Percentiles rank a stretch among this genome's conserved stretches.
phyloP scores from a whole-genome alignment of 371 early-diverging fungal species.

The Parasitella parasitica region DNA sequence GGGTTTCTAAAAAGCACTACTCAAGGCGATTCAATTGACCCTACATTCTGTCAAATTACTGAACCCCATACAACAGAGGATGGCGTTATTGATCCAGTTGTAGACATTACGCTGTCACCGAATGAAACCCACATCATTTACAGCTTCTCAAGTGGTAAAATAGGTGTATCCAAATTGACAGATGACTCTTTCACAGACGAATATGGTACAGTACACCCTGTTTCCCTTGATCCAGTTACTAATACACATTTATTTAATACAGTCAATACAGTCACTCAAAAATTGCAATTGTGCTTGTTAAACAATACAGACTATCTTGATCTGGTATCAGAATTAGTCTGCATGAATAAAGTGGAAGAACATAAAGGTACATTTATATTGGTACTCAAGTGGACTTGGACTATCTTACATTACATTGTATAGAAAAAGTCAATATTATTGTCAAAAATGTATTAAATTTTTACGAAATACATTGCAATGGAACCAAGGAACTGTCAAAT shows the following conservation, averaged over 20 bases:
- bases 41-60: conserved; percentile 24
- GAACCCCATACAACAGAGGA: background rate
- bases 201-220: background rate
- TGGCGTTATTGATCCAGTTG: conserved; percentile 26
- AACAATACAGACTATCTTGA: conserved; percentile 37
- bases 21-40: conserved; percentile 8
- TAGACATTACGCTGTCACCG: conserved; percentile 32
- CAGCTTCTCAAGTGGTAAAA: conserved; percentile 26
- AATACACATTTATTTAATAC: background rate
- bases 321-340: conserved; percentile 37
- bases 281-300: conserved; percentile 29
- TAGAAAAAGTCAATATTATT: conserved; percentile 23
- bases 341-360: conserved; percentile 13
- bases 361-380: conserved; percentile 12
- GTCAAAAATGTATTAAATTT: conserved; percentile 17
- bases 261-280: conserved; percentile 1
- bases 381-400: background rate
- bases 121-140: conserved; percentile 44
- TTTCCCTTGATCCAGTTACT: background rate
- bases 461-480: conserved; percentile 20
- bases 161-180: conserved; percentile 32
- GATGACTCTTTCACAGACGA: conserved; percentile 8
- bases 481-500: background rate
- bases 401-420: background rate
- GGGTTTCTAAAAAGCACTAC: background rate